Evolutionary conservation across 2,329 filamentous ascomycete genomes (phyloP).

Genomic region (Phaeosphaeria sp.): DNA sequence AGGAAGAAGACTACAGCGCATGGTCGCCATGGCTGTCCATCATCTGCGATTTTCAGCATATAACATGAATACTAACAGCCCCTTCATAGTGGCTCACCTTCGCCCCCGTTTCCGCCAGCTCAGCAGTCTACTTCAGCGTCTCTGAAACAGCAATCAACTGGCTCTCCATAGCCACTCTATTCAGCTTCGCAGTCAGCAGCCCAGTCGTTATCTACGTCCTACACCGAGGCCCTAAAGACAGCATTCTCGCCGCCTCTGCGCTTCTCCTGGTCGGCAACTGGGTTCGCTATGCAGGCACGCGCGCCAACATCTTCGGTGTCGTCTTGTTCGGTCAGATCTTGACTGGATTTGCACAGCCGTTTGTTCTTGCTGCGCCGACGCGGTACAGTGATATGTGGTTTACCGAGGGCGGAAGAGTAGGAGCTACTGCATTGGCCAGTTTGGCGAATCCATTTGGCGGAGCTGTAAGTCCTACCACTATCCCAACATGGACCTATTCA

Average conservation of each 20-base stretch:
- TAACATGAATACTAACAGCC: too few species aligned
- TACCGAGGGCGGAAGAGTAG: conserved; percentile 79
- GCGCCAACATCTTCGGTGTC: conserved; percentile 67
- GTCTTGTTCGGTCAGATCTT: conserved; percentile 93
- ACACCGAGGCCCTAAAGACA: conserved; percentile 78
- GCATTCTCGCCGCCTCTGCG: conserved; percentile 75
- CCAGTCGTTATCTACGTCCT: conserved; percentile 77
- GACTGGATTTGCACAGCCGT: conserved; percentile 87
- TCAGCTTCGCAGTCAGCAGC: conserved; percentile 76
- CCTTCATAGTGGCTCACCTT: conserved; percentile 84
- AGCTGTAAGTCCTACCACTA: conserved; percentile 60
- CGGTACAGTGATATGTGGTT: conserved; percentile 96
- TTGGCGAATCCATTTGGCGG: conserved; percentile 90
- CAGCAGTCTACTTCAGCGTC: conserved; percentile 77
- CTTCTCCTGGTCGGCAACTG: conserved; percentile 86
- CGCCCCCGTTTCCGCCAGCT: conserved; percentile 77
- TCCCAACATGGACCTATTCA: background rate
- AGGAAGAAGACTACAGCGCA: too few species aligned
- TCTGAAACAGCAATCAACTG: conserved; percentile 84
- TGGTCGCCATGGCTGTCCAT: too few species aligned
- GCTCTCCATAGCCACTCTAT: conserved; percentile 86
- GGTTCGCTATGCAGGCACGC: conserved; percentile 81
- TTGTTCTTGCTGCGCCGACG: conserved; percentile 87
- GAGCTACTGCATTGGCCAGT: conserved; percentile 83
- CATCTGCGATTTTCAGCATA: too few species aligned